These are phyloP conservation scores for Ophiostoma fasciatum DNA, from an alignment of 2,329 filamentous ascomycete species.

Conservation along the genomic window DNA sequence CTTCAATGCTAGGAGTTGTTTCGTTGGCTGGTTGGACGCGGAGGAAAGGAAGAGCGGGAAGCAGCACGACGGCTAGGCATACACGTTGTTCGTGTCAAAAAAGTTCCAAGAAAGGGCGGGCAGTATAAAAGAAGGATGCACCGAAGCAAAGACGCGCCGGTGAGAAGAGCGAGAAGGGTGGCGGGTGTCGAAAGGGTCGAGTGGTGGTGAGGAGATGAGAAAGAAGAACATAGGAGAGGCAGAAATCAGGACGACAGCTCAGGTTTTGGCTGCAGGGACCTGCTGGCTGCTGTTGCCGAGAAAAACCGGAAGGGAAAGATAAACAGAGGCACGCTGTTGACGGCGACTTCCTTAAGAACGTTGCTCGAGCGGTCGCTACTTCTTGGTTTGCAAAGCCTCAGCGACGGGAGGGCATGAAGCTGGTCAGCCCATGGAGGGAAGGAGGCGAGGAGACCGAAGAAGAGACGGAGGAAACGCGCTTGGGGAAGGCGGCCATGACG, in stretches of 20 bases:
- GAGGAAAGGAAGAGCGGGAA: neutral
- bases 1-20: neutral
- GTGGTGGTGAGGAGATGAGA: neutral
- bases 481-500: too few relatives aligned
- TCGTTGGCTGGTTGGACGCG: neutral
- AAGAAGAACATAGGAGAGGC: neutral
- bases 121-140: conserved; percentile 3
- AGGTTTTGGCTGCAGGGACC: neutral
- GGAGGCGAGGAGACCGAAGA: neutral
- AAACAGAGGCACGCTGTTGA: neutral
- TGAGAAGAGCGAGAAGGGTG: neutral
- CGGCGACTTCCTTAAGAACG: neutral
- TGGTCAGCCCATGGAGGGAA: too few relatives aligned
- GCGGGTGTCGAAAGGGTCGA: neutral
- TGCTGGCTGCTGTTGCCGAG: neutral
- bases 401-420: too few relatives aligned
- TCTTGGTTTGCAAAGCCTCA: neutral
- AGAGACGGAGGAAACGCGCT: neutral
- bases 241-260: neutral
- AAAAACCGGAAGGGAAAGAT: neutral
- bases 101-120: conserved; percentile 11
- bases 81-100: conserved; percentile 11
- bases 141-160: conserved; percentile 1
- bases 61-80: conserved; percentile 7
- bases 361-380: too few relatives aligned